These are phyloP conservation scores for Agaricus sinodeliciosus DNA, from an alignment of 768 basidiomycete genomes.

Conservation along the genomic window DNA sequence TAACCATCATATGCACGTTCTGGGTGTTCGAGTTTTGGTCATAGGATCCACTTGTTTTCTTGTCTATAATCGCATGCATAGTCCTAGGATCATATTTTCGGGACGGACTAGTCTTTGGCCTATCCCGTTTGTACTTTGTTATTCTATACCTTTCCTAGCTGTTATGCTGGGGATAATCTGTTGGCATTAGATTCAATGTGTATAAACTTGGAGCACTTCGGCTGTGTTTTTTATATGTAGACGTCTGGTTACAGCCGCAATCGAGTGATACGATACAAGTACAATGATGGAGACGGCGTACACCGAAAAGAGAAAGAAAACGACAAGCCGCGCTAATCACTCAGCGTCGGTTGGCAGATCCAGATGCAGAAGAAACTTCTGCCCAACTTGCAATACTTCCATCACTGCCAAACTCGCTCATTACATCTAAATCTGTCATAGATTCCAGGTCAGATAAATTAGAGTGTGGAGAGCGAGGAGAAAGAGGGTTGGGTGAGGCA, in stretches of 20 bases:
- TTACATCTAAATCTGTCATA: slow-evolving; percentile 6
- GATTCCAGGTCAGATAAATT: slow-evolving; percentile 8
- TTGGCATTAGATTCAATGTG: not conserved
- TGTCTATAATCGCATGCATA: slow-evolving; percentile 3
- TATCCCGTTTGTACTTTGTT: slow-evolving; percentile 5
- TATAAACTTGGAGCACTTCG: not conserved
- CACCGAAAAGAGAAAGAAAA: not conserved
- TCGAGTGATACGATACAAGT: not conserved
- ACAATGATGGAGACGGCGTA: not conserved
- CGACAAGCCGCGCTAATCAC: not conserved
- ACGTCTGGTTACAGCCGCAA: not conserved
- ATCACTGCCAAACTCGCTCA: slow-evolving; percentile 8
- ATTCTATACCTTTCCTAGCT: slow-evolving; percentile 2
- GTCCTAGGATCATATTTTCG: slow-evolving; percentile 1
- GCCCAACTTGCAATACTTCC: slow-evolving; percentile 9
- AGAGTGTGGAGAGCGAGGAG: slow-evolving; percentile 8
- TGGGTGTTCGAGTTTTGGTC: not conserved
- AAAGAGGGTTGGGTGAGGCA: slow-evolving; percentile 5
- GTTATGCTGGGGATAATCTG: not conserved
- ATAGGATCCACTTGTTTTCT: slow-evolving; percentile 5
- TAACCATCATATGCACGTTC: slow-evolving; percentile 2
- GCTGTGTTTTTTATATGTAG: too few relatives aligned
- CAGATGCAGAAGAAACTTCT: slow-evolving; percentile 2
- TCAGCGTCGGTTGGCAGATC: not conserved
- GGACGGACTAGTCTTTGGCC: not conserved